Percentiles rank a stretch among this genome's conserved stretches.
Evolutionary conservation across 2,329 filamentous ascomycete species (phyloP).

Genomic region (Tolypocladium inflatum): DNA sequence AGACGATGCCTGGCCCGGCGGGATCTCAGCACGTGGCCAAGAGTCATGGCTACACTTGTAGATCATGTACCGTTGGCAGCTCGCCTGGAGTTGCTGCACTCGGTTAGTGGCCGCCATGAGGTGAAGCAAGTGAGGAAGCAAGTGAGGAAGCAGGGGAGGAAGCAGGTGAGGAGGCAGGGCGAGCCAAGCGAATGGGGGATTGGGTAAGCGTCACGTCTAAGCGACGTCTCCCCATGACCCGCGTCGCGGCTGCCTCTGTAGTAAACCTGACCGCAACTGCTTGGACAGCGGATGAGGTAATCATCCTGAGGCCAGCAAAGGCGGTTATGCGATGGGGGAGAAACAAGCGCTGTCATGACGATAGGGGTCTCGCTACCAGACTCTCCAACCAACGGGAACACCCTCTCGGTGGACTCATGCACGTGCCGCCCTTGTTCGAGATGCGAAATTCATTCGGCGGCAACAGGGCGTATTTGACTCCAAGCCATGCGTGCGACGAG

Average conservation of each 20-base stretch:
- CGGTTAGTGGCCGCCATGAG: not conserved
- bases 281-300: not conserved
- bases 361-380: too few relatives aligned
- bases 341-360: not conserved
- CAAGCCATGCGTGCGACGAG: not conserved
- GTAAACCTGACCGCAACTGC: not conserved
- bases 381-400: too few relatives aligned
- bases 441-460: not conserved
- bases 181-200: not conserved
- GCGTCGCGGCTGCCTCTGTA: not conserved
- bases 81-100: slow-evolving; percentile 1
- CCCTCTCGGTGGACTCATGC: not conserved
- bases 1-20: not conserved
- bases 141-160: not conserved
- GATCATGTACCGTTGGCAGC: not conserved
- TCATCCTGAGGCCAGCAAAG: not conserved
- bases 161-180: not conserved
- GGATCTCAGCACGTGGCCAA: not conserved
- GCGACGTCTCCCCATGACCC: not conserved
- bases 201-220: not conserved
- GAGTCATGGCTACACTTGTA: not conserved
- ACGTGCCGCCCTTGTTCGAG: not conserved
- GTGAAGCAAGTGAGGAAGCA: not conserved
- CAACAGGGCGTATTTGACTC: not conserved
- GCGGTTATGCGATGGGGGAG: not conserved